A percentile compares a stretch with the other conserved stretches of the same genome.
These are phyloP conservation scores for Fraxinus albicans DNA, from an alignment of 305 asterid genomes.

Conservation along the genomic window DNA sequence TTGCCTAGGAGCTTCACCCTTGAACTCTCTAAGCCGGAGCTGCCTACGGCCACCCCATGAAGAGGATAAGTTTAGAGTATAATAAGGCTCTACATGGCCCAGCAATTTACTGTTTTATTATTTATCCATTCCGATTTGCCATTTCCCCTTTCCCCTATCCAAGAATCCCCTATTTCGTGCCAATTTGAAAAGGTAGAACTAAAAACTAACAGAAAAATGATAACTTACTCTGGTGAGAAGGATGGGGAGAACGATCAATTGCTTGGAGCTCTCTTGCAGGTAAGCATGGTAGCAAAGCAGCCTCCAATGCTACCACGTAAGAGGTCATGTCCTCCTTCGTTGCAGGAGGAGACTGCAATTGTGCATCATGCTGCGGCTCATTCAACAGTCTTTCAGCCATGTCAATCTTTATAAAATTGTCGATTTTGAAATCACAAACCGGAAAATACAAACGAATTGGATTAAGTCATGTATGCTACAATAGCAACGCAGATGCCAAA, in stretches of 20 bases:
- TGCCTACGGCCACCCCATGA: neutral
- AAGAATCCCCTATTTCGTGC: neutral
- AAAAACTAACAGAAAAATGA: neutral
- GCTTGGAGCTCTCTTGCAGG: constrained; percentile 98
- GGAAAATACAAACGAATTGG: constrained; percentile 4
- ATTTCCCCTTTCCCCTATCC: neutral
- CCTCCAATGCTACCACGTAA: constrained; percentile 82
- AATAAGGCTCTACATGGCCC: neutral
- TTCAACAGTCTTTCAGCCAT: constrained; percentile 68
- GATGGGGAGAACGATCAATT: constrained; percentile 90
- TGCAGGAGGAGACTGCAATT: constrained; percentile 42
- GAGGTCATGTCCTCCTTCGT: constrained; percentile 72
- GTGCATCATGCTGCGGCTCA: constrained; percentile 61
- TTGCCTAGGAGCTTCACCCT: neutral
- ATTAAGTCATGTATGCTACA: neutral
- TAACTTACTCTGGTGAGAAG: constrained; percentile 90
- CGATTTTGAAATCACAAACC: constrained; percentile 3
- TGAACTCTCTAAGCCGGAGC: neutral
- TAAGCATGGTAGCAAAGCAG: constrained; percentile 91
- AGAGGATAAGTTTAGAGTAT: neutral
- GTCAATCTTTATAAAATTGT: constrained; percentile 1
- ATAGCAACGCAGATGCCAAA: neutral
- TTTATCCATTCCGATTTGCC: neutral
- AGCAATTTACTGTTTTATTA: neutral
- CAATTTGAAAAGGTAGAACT: neutral